Conservation (phyloP, 805 yeast genomes). For the Danielia oregonensis region DNA sequence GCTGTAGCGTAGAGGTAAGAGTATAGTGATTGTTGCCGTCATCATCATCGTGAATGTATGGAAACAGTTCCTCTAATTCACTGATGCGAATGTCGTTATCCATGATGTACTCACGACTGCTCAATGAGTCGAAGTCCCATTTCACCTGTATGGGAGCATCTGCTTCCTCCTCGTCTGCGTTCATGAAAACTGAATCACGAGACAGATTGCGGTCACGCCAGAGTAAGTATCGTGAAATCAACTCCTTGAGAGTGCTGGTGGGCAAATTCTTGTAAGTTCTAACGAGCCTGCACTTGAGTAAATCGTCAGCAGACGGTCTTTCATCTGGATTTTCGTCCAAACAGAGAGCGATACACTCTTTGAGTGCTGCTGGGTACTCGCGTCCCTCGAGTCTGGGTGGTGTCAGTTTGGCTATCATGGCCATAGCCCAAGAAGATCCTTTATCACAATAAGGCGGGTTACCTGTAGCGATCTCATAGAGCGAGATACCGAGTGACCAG, state of each 20-base stretch:
- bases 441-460: conserved; percentile 96
- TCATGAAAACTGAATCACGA: conserved; percentile 46
- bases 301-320: conserved; percentile 82
- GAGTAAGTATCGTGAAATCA: conserved; percentile 65
- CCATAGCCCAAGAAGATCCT: conserved; percentile 94
- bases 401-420: conserved; percentile 83
- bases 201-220: conserved; percentile 70
- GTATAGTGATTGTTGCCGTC: conserved; percentile 23
- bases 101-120: conserved; percentile 67
- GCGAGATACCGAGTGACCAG: conserved; percentile 95
- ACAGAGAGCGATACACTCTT: conserved; percentile 87
- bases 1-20: conserved; percentile 26
- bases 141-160: conserved; percentile 44
- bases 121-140: conserved; percentile 89
- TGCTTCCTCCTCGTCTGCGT: conserved; percentile 17
- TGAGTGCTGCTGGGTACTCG: conserved; percentile 68
- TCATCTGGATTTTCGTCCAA: conserved; percentile 91
- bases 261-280: conserved; percentile 57
- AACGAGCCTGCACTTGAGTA: conserved; percentile 71
- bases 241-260: conserved; percentile 61
- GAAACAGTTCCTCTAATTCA: conserved; percentile 24
- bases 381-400: conserved; percentile 95
- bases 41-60: conserved; percentile 11
- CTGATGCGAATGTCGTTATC: conserved; percentile 58
- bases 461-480: conserved; percentile 93